Base-by-base conservation (phyloP, 2,329 filamentous ascomycete genomes). In the Fusarium anthophilum region DNA sequence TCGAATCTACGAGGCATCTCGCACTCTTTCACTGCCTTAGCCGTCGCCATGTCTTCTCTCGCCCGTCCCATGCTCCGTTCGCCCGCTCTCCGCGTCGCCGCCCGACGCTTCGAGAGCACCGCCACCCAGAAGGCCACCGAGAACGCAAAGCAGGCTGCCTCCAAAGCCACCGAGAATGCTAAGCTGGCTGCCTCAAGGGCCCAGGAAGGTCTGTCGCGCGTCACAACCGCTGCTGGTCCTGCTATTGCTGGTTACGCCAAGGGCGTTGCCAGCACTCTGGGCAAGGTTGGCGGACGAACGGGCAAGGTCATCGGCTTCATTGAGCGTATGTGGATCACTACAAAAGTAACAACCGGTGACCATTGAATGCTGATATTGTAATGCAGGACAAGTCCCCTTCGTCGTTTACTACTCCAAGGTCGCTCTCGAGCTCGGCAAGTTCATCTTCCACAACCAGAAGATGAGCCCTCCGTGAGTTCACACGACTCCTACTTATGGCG, bases 391-490 rank as follows among this genome's bases (percentile, higher is more conserved):
- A 87, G 90, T 95, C 78, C 96, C 96, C 78, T 91, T 92, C 72
- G 92, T 95, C 74, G 82, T 97, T 82, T 98, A 98, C 91, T 99
- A 98, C 89, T 91, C 92, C 80, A 93, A 91, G 83, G 96, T 98
- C 81, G 93, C 89, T 79, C 86, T 95, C 75, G 96, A 99, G 88
- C 88, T 98, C 70, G 90, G 89, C 82, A 97, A 94, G 89, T 89
- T 98, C 77, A 91, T 98, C 77, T 94, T 95, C 87, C 90, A 91
- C 80, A 92, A 91, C 83, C 95, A 96, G 86, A 94, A 93, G 87
- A 98, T 99, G 95, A 87, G 89, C 82, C 95, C 94, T 86, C 96
- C 96, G 96, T 99, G 93, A 91, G 95, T 66, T 48, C 44, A 50
- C 13, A 20, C 55, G 62, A 70, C 59, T 69, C 66, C 58, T 63